Conservation (phyloP, 139 green algal genomes). For the Chlamydomonas sphaeroides region DNA sequence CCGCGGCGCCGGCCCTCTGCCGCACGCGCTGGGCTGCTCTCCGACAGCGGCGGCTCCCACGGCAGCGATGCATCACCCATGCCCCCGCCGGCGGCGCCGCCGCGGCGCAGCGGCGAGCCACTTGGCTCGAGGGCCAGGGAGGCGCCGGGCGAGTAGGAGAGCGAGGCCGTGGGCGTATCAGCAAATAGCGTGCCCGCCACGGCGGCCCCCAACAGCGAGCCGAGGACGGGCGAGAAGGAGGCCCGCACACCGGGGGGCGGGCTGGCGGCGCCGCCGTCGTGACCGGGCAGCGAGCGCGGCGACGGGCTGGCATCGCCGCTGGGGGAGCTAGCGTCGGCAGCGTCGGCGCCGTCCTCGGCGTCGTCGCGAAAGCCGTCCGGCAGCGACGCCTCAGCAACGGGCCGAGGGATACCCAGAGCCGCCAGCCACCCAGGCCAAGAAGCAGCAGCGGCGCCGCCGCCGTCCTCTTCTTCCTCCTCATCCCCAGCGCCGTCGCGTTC, state of each 20-base stretch:
- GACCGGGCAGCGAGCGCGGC: too few relatives aligned
- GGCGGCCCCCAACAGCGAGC: neutral
- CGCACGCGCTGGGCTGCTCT: neutral
- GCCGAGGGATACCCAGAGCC: slow-evolving; percentile 23
- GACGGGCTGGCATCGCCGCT: neutral
- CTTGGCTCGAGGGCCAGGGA: neutral
- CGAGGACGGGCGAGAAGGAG: neutral
- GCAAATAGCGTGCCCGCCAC: slow-evolving; percentile 23
- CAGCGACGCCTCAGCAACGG: neutral
- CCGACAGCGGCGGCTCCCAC: neutral
- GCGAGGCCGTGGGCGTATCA: neutral
- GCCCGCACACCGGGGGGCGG: too few relatives aligned
- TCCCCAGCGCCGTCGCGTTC: too few relatives aligned
- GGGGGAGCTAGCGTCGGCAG: too few relatives aligned
- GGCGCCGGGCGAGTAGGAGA: too few relatives aligned
- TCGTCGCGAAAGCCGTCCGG: neutral
- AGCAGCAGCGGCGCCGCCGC: neutral
- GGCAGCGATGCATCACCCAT: too few relatives aligned
- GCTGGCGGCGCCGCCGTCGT: too few relatives aligned
- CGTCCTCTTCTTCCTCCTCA: too few relatives aligned
- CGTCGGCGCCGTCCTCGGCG: neutral
- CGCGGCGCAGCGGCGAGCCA: too few relatives aligned
- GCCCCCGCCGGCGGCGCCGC: neutral
- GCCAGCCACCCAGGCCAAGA: slow-evolving; percentile 21
- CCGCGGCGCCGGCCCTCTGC: neutral